Evolutionary conservation across 768 basidiomycete genomes (phyloP).

Genomic region (Hygrocybe punicea): DNA sequence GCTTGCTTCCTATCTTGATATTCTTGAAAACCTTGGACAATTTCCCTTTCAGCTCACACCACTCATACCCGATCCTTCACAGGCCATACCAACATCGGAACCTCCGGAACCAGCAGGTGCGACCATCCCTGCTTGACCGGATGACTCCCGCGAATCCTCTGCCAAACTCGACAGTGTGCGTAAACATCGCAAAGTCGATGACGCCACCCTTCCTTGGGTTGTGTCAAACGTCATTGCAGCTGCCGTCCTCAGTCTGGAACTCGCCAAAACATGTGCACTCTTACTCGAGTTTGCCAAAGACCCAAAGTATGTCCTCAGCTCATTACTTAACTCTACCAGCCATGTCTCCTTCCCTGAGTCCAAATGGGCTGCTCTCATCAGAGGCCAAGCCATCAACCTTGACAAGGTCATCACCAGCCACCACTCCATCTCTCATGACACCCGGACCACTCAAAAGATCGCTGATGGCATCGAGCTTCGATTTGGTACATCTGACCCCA

Average conservation of each 20-base stretch:
- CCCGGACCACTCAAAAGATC: background rate
- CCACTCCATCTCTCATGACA: constrained; percentile 10
- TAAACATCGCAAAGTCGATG: background rate
- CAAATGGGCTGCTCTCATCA: background rate
- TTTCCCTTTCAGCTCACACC: background rate
- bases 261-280: no score
- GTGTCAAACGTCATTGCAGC: background rate
- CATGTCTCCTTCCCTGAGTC: background rate
- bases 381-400: constrained; percentile 21
- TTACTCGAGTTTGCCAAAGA: constrained; percentile 5
- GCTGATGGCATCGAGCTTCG: constrained; percentile 16
- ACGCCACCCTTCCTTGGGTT: background rate
- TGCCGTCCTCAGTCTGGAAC: no score
- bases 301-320: background rate
- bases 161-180: background rate
- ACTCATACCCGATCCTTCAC: no score
- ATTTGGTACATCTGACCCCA: background rate
- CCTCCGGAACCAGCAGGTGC: background rate
- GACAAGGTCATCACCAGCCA: constrained; percentile 18
- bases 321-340: no score
- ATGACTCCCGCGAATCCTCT: background rate
- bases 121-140: background rate
- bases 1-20: background rate
- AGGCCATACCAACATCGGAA: background rate
- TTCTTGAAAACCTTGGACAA: background rate